Evolutionary conservation across 345 rosid species (phyloP).

Genomic region (Mangifera indica): DNA sequence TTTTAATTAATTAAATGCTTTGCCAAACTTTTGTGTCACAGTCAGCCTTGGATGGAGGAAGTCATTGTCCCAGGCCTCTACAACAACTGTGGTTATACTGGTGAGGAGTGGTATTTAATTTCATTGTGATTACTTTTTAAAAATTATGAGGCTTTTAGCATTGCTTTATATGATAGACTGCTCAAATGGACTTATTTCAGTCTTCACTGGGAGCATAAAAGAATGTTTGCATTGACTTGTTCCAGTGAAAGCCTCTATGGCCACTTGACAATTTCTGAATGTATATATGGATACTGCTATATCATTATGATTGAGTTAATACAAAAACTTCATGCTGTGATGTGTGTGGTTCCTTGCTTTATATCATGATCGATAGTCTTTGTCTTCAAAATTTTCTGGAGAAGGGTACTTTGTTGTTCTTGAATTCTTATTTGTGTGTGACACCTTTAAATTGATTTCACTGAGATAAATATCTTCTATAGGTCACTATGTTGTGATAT

Average conservation of each 20-base stretch:
- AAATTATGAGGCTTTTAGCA: background rate
- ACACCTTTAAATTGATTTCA: conserved; percentile 3
- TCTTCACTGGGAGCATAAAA: background rate
- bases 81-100: conserved; percentile 56
- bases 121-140: background rate
- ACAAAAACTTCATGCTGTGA: too few species aligned
- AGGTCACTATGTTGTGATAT: conserved; percentile 93
- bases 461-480: conserved; percentile 14
- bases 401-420: too few species aligned
- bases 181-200: background rate
- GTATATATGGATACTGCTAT: too few species aligned
- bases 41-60: conserved; percentile 67
- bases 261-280: too few species aligned
- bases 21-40: conserved; percentile 27
- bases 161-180: background rate
- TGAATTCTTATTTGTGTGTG: background rate
- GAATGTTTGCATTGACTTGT: too few species aligned
- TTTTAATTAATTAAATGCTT: conserved; percentile 14
- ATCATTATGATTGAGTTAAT: too few species aligned
- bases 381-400: too few species aligned
- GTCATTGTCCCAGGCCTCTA: conserved; percentile 52
- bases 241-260: too few species aligned
- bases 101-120: conserved; percentile 39
- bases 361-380: too few species aligned
- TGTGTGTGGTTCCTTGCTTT: too few species aligned